These are phyloP conservation scores for Aspergillus intermedius DNA, from an alignment of 2,329 filamentous ascomycete genomes.

Conservation along the genomic window DNA sequence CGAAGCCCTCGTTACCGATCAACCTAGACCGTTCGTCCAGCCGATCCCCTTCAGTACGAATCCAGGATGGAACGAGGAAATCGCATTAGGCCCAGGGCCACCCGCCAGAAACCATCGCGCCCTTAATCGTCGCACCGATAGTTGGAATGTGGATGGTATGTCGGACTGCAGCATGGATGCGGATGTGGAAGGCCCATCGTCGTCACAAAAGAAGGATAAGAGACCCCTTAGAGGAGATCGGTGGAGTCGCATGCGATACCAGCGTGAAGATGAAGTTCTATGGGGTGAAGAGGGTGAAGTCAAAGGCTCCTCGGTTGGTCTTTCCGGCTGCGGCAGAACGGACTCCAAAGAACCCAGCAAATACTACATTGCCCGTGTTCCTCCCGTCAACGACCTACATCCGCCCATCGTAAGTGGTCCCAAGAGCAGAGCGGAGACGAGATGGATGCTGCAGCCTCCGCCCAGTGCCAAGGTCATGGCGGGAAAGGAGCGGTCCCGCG, in stretches of 20 bases:
- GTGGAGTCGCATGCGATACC: conserved; percentile 74
- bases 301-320: conserved; percentile 50
- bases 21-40: conserved; percentile 70
- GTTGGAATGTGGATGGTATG: conserved; percentile 50
- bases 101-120: conserved; percentile 51
- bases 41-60: conserved; percentile 77
- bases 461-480: conserved; percentile 88
- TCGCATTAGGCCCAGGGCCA: conserved; percentile 69
- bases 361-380: conserved; percentile 58
- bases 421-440: conserved; percentile 61
- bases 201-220: conserved; percentile 43
- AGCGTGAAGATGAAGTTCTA: conserved; percentile 79
- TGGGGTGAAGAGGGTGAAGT: conserved; percentile 60
- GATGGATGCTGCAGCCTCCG: conserved; percentile 90
- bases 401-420: conserved; percentile 75
- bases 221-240: conserved; percentile 44
- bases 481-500: conserved; percentile 56
- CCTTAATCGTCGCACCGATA: conserved; percentile 49
- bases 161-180: conserved; percentile 29
- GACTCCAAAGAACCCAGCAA: conserved; percentile 39
- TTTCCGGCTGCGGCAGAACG: conserved; percentile 35
- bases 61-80: conserved; percentile 82
- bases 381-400: conserved; percentile 78
- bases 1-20: conserved; percentile 53
- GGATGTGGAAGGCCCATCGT: conserved; percentile 6